Evolutionary conservation across 768 basidiomycete genomes (phyloP).

Genomic region (Artomyces pyxidatus): DNA sequence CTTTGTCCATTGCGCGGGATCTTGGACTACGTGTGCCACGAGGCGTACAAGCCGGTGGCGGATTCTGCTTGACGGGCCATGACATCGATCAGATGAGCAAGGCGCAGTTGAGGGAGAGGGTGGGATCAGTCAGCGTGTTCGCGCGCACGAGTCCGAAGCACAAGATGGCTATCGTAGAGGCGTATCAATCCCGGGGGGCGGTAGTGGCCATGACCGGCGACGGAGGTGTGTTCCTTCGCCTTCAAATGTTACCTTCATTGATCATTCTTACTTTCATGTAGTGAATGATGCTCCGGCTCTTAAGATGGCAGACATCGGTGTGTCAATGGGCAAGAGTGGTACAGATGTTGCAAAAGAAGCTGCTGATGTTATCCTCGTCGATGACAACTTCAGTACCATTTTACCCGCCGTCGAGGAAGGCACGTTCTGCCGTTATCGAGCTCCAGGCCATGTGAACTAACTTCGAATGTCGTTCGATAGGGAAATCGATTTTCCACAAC

Average conservation of each 20-base stretch:
- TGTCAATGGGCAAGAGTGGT: constrained; percentile 98
- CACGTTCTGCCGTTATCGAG: constrained; percentile 22
- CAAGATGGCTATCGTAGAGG: constrained; percentile 96
- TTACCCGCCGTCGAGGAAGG: constrained; percentile 92
- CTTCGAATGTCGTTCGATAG: constrained; percentile 28
- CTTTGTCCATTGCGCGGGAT: constrained; percentile 78
- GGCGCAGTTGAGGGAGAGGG: constrained; percentile 72
- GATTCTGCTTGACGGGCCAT: constrained; percentile 39
- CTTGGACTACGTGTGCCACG: constrained; percentile 69
- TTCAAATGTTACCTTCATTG: constrained; percentile 3
- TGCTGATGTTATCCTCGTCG: constrained; percentile 92
- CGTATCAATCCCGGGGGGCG: constrained; percentile 81
- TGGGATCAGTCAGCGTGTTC: constrained; percentile 81
- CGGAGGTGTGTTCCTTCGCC: constrained; percentile 53
- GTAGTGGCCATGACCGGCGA: constrained; percentile 98
- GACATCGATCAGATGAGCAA: constrained; percentile 78
- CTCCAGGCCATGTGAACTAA: neutral
- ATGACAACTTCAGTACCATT: constrained; percentile 95
- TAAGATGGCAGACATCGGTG: constrained; percentile 96
- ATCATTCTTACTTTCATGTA: too few species aligned
- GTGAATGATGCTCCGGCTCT: constrained; percentile 96
- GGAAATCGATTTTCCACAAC: constrained; percentile 98
- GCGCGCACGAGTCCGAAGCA: constrained; percentile 94
- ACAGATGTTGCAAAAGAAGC: constrained; percentile 99
- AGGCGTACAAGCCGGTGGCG: constrained; percentile 23